phyloP scores from a whole-genome alignment of 1,284 basidiomycete genomes.

The Cryptococcus sp. region DNA sequence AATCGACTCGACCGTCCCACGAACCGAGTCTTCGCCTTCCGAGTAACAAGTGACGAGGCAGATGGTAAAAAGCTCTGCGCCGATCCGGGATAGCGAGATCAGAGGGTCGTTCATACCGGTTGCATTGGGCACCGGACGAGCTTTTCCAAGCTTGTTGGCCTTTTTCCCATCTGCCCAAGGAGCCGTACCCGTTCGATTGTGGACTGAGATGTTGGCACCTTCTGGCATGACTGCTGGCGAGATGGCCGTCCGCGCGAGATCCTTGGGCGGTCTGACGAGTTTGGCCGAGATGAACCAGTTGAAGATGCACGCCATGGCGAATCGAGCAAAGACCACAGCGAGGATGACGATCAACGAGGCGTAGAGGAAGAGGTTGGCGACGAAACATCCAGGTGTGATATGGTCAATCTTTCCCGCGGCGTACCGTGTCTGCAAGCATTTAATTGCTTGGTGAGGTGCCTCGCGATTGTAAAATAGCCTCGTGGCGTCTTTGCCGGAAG shows the following conservation, averaged over 20 bases:
- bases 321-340: conserved; percentile 81
- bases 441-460: conserved; percentile 62
- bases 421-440: conserved; percentile 78
- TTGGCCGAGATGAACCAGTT: conserved; percentile 86
- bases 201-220: conserved; percentile 83
- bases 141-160: conserved; percentile 19
- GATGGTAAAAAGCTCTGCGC: conserved; percentile 86
- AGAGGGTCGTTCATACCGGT: conserved; percentile 48
- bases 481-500: conserved; percentile 81
- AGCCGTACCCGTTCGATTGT: conserved; percentile 83
- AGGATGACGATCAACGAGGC: conserved; percentile 87
- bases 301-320: conserved; percentile 94
- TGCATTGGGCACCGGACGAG: conserved; percentile 29
- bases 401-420: conserved; percentile 94
- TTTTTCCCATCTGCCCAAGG: conserved; percentile 68
- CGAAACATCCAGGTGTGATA: conserved; percentile 90
- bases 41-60: conserved; percentile 98
- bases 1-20: conserved; percentile 88
- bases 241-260: conserved; percentile 66
- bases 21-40: conserved; percentile 86
- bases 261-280: conserved; percentile 66
- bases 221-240: conserved; percentile 92
- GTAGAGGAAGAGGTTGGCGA: conserved; percentile 85
- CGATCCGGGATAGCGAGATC: conserved; percentile 67
- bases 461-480: conserved; percentile 68